A percentile compares a stretch with the other conserved stretches of the same genome.
Evolutionary conservation across 805 yeast species (phyloP).

Genomic region (Barnettozyma californica): DNA sequence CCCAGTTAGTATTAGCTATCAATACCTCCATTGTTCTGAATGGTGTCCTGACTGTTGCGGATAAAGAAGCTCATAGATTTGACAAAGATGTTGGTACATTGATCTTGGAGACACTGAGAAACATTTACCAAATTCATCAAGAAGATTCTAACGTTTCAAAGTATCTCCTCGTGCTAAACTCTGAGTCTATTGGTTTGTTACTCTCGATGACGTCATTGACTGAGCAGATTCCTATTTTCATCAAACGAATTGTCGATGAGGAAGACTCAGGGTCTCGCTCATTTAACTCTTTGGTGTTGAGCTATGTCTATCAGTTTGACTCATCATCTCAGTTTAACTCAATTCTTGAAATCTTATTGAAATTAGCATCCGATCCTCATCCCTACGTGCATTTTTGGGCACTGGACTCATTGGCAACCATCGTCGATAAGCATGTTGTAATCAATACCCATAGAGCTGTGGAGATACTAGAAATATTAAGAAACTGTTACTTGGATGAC

Average conservation of each 20-base stretch:
- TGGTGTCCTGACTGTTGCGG: conserved; percentile 33
- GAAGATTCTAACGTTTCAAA: conserved; percentile 10
- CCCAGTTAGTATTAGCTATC: conserved; percentile 45
- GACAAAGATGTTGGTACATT: conserved; percentile 37
- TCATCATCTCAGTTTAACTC: conserved; percentile 35
- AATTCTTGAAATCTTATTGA: conserved; percentile 50
- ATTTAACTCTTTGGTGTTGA: conserved; percentile 45
- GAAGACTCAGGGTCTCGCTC: conserved; percentile 62
- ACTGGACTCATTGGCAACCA: conserved; percentile 48
- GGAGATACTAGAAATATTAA: conserved; percentile 37
- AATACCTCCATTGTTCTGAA: conserved; percentile 64
- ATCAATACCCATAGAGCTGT: conserved; percentile 40
- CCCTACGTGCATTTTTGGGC: conserved; percentile 79
- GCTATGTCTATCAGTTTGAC: conserved; percentile 39
- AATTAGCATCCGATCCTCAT: conserved; percentile 73
- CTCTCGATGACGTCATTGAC: conserved; percentile 32
- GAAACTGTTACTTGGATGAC: conserved; percentile 38
- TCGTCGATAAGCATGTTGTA: conserved; percentile 51
- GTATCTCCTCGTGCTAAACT: conserved; percentile 40
- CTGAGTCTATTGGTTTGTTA: conserved; percentile 55
- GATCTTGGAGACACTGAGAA: conserved; percentile 45
- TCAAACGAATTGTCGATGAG: conserved; percentile 61
- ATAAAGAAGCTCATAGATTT: conserved; percentile 20
- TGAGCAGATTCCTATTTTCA: conserved; percentile 45
- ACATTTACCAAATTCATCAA: conserved; percentile 14